phyloP scores from a whole-genome alignment of 140 eudicot species.

The Oenanthe javanica region DNA sequence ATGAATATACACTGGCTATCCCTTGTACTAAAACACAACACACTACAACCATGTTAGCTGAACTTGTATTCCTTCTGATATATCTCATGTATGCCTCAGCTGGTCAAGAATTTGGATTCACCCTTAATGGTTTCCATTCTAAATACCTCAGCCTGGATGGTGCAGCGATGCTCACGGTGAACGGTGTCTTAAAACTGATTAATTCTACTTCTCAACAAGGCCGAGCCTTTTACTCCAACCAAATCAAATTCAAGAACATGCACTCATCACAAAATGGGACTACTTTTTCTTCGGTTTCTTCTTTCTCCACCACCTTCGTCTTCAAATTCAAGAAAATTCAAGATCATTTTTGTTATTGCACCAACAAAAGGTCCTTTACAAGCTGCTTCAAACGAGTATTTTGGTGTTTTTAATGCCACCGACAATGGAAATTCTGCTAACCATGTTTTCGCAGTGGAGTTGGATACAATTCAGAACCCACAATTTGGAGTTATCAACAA shows the following conservation, averaged over 20 bases:
- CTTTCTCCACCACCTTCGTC: no score
- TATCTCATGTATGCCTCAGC: conserved; percentile 10
- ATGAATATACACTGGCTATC: no score
- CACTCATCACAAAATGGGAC: no score
- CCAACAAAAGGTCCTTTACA: conserved; percentile 33
- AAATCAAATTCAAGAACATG: conserved; percentile 36
- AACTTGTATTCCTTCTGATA: background rate
- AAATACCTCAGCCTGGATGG: conserved; percentile 34
- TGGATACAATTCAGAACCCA: conserved; percentile 51
- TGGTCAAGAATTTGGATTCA: conserved; percentile 51
- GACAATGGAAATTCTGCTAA: conserved; percentile 3
- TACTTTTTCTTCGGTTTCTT: conserved; percentile 1
- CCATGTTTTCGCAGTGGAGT: conserved; percentile 49
- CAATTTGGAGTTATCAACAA: conserved; percentile 34
- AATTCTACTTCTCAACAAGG: conserved; percentile 23
- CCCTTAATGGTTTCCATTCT: no score
- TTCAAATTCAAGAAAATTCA: no score
- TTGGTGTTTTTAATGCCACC: conserved; percentile 41
- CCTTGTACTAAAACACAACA: no score
- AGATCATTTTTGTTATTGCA: conserved; percentile 45
- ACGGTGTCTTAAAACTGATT: conserved; percentile 24
- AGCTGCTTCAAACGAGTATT: conserved; percentile 46
- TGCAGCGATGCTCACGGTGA: conserved; percentile 22
- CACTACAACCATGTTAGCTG: background rate
- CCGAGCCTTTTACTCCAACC: conserved; percentile 41